Evolutionary conservation across 129 eudicot species (phyloP).

Genomic region (Flaveria trinervia): DNA sequence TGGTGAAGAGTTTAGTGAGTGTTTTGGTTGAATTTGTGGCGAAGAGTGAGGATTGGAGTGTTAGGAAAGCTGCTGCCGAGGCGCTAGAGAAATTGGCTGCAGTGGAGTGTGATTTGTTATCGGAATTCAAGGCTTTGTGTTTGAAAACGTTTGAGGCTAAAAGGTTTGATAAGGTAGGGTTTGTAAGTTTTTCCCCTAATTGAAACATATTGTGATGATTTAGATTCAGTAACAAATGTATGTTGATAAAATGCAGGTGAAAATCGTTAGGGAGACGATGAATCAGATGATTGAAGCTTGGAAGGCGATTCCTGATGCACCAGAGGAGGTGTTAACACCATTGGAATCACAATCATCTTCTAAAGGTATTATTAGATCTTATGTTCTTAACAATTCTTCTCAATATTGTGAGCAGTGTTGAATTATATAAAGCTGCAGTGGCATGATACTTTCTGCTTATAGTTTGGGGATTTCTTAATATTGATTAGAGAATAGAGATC

Average conservation of each 20-base stretch:
- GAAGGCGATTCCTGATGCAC: slow-evolving; percentile 80
- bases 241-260: slow-evolving; percentile 54
- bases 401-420: not conserved
- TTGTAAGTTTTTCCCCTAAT: not conserved
- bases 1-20: slow-evolving; percentile 50
- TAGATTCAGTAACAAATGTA: slow-evolving; percentile 12
- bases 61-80: slow-evolving; percentile 79
- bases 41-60: slow-evolving; percentile 83
- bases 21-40: slow-evolving; percentile 64
- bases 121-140: slow-evolving; percentile 53
- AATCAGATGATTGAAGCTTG: slow-evolving; percentile 80
- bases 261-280: slow-evolving; percentile 83
- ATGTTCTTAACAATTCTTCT: not conserved
- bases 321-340: slow-evolving; percentile 52
- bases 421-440: slow-evolving; percentile 2
- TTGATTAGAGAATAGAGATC: not conserved
- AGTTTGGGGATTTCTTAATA: not conserved
- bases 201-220: not conserved
- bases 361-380: slow-evolving; percentile 53
- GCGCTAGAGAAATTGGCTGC: slow-evolving; percentile 61
- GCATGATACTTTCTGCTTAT: not conserved
- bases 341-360: slow-evolving; percentile 55
- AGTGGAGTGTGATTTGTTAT: slow-evolving; percentile 48
- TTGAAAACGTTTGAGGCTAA: slow-evolving; percentile 80
- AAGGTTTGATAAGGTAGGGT: slow-evolving; percentile 71